Conservation (phyloP, 176 grass and related monocot species). For the Aegilops longissima region DNA sequence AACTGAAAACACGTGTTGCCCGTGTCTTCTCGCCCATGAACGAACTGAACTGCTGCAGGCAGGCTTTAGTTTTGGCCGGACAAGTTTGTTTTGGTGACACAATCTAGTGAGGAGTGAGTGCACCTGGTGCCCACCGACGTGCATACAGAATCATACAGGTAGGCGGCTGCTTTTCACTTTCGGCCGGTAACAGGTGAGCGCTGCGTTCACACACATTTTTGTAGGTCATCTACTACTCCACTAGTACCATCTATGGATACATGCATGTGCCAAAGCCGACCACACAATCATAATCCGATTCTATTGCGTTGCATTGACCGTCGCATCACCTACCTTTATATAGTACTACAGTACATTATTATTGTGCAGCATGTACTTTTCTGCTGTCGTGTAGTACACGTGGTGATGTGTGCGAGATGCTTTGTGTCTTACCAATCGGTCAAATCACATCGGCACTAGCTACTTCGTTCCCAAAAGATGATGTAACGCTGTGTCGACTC, state of each 20-base stretch:
- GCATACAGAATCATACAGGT: not conserved
- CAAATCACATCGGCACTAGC: not conserved
- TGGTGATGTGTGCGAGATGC: not conserved
- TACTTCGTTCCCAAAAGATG: no score
- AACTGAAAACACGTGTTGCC: not conserved
- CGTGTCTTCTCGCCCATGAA: not conserved
- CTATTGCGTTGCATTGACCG: not conserved
- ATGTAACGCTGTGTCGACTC: no score
- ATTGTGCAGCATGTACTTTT: not conserved
- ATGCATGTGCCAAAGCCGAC: not conserved
- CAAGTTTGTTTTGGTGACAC: not conserved
- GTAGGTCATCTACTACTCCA: not conserved
- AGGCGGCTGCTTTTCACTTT: not conserved
- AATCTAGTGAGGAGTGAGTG: not conserved
- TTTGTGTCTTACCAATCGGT: not conserved
- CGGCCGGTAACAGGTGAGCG: not conserved
- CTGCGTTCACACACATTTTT: not conserved
- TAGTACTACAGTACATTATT: no score
- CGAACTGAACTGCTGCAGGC: not conserved
- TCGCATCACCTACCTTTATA: not conserved
- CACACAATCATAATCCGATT: not conserved
- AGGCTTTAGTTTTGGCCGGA: not conserved
- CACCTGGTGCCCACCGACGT: no score
- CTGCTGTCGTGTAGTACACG: not conserved
- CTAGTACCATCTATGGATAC: no score